phyloP scores from a whole-genome alignment of 2,329 filamentous ascomycete genomes.

The Penicillium sp. region DNA sequence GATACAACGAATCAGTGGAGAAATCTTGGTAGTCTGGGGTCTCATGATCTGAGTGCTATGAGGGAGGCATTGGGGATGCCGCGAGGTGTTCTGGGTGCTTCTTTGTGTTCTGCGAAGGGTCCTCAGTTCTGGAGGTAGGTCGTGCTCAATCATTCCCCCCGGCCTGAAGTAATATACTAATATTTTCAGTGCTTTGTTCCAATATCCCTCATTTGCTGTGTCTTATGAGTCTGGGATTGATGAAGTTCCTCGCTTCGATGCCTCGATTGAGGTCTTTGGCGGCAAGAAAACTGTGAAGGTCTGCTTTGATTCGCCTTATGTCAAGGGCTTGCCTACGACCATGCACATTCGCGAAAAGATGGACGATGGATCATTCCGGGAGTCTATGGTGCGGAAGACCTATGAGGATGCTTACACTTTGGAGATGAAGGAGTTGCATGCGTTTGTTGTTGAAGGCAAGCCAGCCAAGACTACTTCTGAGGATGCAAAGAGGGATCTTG shows the following conservation, averaged over 20 bases:
- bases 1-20: conserved; percentile 35
- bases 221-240: conserved; percentile 60
- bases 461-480: conserved; percentile 42
- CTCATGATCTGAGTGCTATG: conserved; percentile 57
- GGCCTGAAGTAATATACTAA: no score
- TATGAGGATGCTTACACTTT: conserved; percentile 52
- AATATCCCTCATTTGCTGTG: conserved; percentile 49
- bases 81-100: conserved; percentile 42
- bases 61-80: conserved; percentile 55
- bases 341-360: conserved; percentile 50
- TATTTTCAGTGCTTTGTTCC: conserved; percentile 30
- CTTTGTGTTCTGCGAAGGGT: conserved; percentile 27
- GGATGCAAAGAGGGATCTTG: conserved; percentile 47
- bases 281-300: conserved; percentile 55
- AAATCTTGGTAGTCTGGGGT: conserved; percentile 50
- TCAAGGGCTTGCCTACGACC: conserved; percentile 59
- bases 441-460: conserved; percentile 40
- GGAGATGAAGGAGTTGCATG: conserved; percentile 45
- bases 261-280: conserved; percentile 49
- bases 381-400: conserved; percentile 44
- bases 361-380: conserved; percentile 38
- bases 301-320: conserved; percentile 58
- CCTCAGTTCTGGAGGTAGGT: conserved; percentile 39
- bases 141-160: no score
- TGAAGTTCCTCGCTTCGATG: conserved; percentile 45